Percentiles rank a stretch among this genome's conserved stretches.
phyloP scores from a whole-genome alignment of 2,329 filamentous ascomycete species.

The Xylariaceae sp. region DNA sequence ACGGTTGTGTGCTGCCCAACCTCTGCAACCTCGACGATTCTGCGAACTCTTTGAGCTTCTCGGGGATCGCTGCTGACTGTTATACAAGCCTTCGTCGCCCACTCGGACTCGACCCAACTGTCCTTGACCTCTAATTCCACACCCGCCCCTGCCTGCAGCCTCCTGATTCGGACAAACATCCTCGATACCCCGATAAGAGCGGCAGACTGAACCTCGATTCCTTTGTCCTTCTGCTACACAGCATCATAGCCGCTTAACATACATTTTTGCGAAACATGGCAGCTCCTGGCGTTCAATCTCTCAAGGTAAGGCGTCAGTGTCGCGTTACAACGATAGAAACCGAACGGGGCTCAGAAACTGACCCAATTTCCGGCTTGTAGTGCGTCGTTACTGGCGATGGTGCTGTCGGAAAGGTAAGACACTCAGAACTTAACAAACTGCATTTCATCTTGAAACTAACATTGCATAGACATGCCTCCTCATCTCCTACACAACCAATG shows the following conservation, averaged over 20 bases:
- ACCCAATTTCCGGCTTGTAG: constrained; percentile 46
- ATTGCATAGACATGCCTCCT: constrained; percentile 83
- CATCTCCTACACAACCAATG: constrained; percentile 99
- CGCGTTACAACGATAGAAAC: constrained; percentile 7
- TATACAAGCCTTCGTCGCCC: constrained; percentile 32
- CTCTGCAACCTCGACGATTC: constrained; percentile 26
- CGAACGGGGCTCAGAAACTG: constrained; percentile 33
- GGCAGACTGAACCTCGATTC: constrained; percentile 4
- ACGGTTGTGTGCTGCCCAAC: constrained; percentile 19
- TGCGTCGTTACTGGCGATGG: constrained; percentile 99
- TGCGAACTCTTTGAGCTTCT: constrained; percentile 35
- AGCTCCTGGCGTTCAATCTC: constrained; percentile 80
- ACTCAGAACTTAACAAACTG: background rate
- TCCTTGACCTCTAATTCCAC: too few relatives aligned
- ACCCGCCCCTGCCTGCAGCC: too few relatives aligned
- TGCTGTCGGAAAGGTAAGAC: constrained; percentile 92
- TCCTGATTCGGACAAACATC: too few relatives aligned
- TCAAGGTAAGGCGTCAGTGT: constrained; percentile 64
- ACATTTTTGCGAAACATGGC: constrained; percentile 60
- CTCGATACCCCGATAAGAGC: constrained; percentile 6
- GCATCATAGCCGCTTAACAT: constrained; percentile 16
- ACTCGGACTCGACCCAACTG: constrained; percentile 12
- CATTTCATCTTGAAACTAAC: background rate
- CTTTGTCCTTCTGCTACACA: constrained; percentile 11
- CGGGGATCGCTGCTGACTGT: constrained; percentile 41